These are phyloP conservation scores for Suillus subalutaceus DNA, from an alignment of 768 basidiomycete species.

Conservation along the genomic window DNA sequence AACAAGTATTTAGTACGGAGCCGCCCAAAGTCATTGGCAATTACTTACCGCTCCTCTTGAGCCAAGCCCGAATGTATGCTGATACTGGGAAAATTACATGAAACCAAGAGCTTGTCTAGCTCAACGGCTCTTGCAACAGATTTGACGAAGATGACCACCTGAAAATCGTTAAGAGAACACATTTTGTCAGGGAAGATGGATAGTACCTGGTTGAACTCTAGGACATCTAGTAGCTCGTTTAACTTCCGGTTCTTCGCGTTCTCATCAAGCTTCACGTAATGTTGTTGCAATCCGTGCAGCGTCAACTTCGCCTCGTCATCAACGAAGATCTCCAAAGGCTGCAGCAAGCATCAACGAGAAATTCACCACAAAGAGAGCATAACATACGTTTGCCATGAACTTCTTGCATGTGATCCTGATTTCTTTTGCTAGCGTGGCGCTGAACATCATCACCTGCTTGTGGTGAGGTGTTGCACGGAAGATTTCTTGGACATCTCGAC, in stretches of 20 bases:
- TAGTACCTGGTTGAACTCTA: conserved; percentile 96
- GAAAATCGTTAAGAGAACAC: background rate
- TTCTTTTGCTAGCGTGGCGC: conserved; percentile 96
- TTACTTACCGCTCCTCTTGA: conserved; percentile 91
- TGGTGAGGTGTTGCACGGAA: conserved; percentile 99
- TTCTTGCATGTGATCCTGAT: conserved; percentile 98
- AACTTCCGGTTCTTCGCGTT: conserved; percentile 94
- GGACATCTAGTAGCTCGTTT: conserved; percentile 90
- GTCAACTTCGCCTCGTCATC: conserved; percentile 99
- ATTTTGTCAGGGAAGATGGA: background rate
- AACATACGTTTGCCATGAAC: conserved; percentile 96
- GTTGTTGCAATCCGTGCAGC: conserved; percentile 96
- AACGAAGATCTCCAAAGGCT: conserved; percentile 99
- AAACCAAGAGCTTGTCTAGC: conserved; percentile 91
- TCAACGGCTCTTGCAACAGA: conserved; percentile 97
- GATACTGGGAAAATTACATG: conserved; percentile 98
- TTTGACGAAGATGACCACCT: conserved; percentile 99
- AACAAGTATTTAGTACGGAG: conserved; percentile 3
- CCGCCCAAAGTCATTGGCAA: background rate
- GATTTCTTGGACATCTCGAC: conserved; percentile 99
- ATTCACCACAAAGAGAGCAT: background rate
- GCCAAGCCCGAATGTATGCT: conserved; percentile 93
- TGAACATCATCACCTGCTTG: conserved; percentile 99
- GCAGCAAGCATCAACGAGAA: background rate
- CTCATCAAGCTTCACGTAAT: conserved; percentile 97